Conservation (phyloP, 192 early-diverging fungal species). For the Oehlia diaphana region DNA sequence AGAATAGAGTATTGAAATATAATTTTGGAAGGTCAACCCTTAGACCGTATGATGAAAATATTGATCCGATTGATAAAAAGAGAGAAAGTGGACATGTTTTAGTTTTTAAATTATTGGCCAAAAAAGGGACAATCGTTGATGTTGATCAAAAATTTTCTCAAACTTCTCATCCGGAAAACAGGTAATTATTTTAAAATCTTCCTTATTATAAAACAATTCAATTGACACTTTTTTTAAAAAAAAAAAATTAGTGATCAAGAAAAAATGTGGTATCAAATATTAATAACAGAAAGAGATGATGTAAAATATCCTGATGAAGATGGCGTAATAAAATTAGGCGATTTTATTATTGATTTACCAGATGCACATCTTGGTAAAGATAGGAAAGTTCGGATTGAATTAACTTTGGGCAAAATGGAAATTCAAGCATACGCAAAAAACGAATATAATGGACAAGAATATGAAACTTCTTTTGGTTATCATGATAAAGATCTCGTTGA, state of each 20-base stretch:
- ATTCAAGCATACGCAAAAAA: slow-evolving; percentile 11
- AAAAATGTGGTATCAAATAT: neutral
- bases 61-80: neutral
- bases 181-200: neutral
- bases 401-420: slow-evolving; percentile 8
- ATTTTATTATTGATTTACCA: neutral
- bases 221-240: too few species aligned
- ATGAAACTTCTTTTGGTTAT: neutral
- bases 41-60: slow-evolving; percentile 19
- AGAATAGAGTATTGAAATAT: slow-evolving; percentile 5
- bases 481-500: neutral
- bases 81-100: neutral
- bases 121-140: neutral
- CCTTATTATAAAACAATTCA: neutral
- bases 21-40: neutral
- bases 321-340: neutral
- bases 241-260: neutral
- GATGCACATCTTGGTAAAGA: neutral
- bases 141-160: neutral
- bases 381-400: neutral
- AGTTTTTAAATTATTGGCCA: neutral
- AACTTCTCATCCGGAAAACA: neutral
- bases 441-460: neutral
- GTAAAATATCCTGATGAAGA: slow-evolving; percentile 10
- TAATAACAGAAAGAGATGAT: neutral